Conservation (phyloP, 176 grass and related monocot genomes). For the Phoenix dactylifera region DNA sequence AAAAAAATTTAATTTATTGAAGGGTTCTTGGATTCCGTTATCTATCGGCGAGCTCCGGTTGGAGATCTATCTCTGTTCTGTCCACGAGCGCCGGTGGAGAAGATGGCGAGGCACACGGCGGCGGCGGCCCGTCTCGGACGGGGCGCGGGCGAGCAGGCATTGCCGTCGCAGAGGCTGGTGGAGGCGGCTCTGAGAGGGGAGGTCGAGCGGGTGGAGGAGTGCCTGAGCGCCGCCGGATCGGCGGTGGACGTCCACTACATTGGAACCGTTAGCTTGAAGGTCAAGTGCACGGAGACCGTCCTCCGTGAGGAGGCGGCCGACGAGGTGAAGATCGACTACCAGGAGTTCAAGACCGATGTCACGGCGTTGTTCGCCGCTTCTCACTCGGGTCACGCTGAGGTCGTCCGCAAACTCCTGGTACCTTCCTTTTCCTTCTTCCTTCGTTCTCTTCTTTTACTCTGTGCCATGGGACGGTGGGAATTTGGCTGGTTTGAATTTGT, state of each 20-base stretch:
- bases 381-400: constrained; percentile 25
- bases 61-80: not conserved
- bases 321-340: constrained; percentile 16
- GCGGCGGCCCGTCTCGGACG: constrained; percentile 16
- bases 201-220: constrained; percentile 16
- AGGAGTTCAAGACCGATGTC: constrained; percentile 36
- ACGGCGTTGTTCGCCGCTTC: constrained; percentile 39
- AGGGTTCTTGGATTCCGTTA: no score
- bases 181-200: constrained; percentile 30
- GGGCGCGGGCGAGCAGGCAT: constrained; percentile 1
- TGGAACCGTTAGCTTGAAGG: constrained; percentile 20
- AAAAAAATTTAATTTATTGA: no score
- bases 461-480: no score
- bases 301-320: constrained; percentile 24
- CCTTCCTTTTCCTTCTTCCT: not conserved
- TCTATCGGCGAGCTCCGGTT: not conserved
- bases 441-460: no score
- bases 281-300: constrained; percentile 18
- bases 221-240: constrained; percentile 6
- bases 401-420: constrained; percentile 29
- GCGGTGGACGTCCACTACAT: constrained; percentile 18
- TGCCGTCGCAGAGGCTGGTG: constrained; percentile 27
- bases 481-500: no score
- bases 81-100: not conserved
- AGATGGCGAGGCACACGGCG: constrained; percentile 25